Conservation (phyloP, 2,329 filamentous ascomycete genomes). For the Pseudopyrenochaeta lycopersici region DNA sequence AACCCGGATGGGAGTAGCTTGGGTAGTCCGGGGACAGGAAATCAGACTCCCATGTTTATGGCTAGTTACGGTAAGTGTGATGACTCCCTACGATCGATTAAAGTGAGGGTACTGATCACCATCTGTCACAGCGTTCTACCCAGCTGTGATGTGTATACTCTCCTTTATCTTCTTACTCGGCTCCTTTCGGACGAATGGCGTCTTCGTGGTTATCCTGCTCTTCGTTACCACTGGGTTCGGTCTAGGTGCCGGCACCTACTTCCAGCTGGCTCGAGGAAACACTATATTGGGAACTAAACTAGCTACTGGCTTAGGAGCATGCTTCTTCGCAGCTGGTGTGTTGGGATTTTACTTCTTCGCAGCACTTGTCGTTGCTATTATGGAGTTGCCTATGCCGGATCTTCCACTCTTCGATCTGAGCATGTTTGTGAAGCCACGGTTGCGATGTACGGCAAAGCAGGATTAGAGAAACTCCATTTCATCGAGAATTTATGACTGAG, state of each 20-base stretch:
- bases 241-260: constrained; percentile 22
- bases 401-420: no score
- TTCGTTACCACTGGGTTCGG: constrained; percentile 25
- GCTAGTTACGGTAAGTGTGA: constrained; percentile 18
- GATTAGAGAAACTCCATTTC: no score
- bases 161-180: constrained; percentile 26
- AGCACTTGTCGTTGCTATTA: no score
- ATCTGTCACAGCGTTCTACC: constrained; percentile 18
- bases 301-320: no score
- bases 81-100: not conserved
- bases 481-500: no score
- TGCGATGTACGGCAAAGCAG: no score
- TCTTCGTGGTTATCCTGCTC: constrained; percentile 24
- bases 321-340: no score
- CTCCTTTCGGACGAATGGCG: constrained; percentile 21
- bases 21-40: constrained; percentile 16
- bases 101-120: no score
- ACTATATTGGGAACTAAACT: not conserved
- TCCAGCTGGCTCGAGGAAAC: constrained; percentile 17
- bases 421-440: no score
- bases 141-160: constrained; percentile 19
- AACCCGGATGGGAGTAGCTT: constrained; percentile 3
- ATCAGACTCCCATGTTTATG: constrained; percentile 18
- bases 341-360: no score
- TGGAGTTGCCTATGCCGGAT: no score